A percentile compares a stretch with the other conserved stretches of the same genome.
Conservation (phyloP, 2,329 filamentous ascomycete species). For the Colletotrichum sp. region DNA sequence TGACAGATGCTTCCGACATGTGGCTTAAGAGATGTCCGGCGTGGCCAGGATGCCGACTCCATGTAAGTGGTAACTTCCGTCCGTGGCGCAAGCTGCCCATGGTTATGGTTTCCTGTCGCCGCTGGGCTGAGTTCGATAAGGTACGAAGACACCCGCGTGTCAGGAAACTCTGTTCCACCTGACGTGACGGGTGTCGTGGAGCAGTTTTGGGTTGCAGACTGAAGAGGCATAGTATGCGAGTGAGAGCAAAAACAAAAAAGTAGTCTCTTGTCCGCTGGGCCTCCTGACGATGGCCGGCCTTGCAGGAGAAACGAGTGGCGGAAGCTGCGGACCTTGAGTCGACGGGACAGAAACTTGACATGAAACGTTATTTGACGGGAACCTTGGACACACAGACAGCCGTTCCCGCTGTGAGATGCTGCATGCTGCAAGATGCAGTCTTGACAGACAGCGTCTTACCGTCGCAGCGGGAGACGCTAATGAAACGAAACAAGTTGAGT, state of each 20-base stretch:
- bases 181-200: neutral
- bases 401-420: slow-evolving; percentile 2
- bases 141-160: neutral
- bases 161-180: neutral
- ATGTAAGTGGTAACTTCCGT: neutral
- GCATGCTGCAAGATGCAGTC: neutral
- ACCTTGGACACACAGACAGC: slow-evolving; percentile 4
- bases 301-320: neutral
- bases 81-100: neutral
- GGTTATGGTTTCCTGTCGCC: neutral
- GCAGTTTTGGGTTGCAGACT: neutral
- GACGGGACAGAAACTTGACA: neutral
- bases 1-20: neutral
- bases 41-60: neutral
- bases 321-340: neutral
- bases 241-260: neutral
- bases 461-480: neutral
- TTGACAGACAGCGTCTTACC: slow-evolving; percentile 10
- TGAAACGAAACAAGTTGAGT: slow-evolving; percentile 12
- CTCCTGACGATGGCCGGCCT: neutral
- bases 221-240: slow-evolving; percentile 1
- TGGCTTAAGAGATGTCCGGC: neutral
- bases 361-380: slow-evolving; percentile 8
- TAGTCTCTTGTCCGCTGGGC: neutral
- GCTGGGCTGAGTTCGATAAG: neutral